Conservation (phyloP, 2,329 filamentous ascomycete genomes). For the Colletotrichum musae region DNA sequence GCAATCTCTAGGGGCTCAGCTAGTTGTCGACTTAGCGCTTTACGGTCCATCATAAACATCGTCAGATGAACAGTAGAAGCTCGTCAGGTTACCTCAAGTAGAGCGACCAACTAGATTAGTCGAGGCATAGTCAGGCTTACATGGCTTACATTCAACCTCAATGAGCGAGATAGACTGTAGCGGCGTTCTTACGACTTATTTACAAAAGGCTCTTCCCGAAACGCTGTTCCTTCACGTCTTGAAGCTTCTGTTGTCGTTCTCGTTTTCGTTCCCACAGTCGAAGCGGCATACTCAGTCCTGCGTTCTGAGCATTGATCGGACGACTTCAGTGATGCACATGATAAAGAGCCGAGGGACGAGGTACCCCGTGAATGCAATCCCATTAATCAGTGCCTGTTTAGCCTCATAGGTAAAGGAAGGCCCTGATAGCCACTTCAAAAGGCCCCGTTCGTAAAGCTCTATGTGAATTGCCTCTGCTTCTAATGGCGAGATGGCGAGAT, state of each 20-base stretch:
- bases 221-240: too few relatives aligned
- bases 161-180: not conserved
- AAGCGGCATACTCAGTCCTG: accelerated
- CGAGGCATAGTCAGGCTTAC: not conserved
- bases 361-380: too few relatives aligned
- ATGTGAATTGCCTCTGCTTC: too few relatives aligned
- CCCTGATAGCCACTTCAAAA: too few relatives aligned
- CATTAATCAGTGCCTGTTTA: too few relatives aligned
- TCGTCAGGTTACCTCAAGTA: not conserved
- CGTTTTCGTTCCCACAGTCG: slow-evolving; percentile 12
- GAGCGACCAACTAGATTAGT: not conserved
- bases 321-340: too few relatives aligned
- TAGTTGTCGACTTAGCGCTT: not conserved
- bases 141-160: not conserved
- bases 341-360: too few relatives aligned
- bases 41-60: not conserved
- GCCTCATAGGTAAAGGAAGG: too few relatives aligned
- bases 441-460: too few relatives aligned
- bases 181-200: too few relatives aligned
- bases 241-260: slow-evolving; percentile 4
- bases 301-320: not conserved
- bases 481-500: too few relatives aligned
- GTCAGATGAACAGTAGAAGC: not conserved
- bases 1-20: not conserved
- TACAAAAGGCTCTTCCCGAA: too few relatives aligned